These are phyloP conservation scores for Aspergillus transmontanensis DNA, from an alignment of 2,329 filamentous ascomycete genomes.

Conservation along the genomic window DNA sequence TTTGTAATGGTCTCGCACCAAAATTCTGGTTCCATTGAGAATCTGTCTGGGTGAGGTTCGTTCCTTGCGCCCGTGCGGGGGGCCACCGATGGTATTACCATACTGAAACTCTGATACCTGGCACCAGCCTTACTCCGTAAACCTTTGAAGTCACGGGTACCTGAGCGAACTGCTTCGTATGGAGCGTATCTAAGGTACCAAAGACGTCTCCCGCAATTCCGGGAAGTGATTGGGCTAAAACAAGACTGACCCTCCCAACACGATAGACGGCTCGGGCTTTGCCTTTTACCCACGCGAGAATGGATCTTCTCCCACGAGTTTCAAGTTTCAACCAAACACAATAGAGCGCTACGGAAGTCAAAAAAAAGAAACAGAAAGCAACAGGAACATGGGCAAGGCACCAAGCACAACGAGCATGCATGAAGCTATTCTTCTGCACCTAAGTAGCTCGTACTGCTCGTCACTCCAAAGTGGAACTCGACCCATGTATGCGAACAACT, in stretches of 20 bases:
- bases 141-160: background rate
- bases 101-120: background rate
- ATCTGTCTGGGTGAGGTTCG: background rate
- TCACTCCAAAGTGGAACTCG: background rate
- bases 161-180: background rate
- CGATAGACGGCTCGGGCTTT: constrained; percentile 11
- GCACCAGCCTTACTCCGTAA: too few species aligned
- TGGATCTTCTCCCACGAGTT: constrained; percentile 17
- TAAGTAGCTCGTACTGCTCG: background rate
- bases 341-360: background rate
- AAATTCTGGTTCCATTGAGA: background rate
- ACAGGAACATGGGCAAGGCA: background rate
- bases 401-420: background rate
- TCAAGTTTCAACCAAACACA: constrained; percentile 7
- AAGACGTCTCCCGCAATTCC: background rate
- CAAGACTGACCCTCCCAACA: background rate
- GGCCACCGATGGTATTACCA: background rate
- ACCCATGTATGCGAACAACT: constrained; percentile 7
- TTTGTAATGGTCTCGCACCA: background rate
- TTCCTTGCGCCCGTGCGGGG: constrained; percentile 19
- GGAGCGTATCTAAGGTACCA: background rate
- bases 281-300: constrained; percentile 18
- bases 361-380: background rate
- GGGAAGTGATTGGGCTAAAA: background rate
- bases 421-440: background rate